Percentiles rank a stretch among this genome's conserved stretches.
Conservation (phyloP, 306 rosid genomes). For the Citrullus amarus region DNA sequence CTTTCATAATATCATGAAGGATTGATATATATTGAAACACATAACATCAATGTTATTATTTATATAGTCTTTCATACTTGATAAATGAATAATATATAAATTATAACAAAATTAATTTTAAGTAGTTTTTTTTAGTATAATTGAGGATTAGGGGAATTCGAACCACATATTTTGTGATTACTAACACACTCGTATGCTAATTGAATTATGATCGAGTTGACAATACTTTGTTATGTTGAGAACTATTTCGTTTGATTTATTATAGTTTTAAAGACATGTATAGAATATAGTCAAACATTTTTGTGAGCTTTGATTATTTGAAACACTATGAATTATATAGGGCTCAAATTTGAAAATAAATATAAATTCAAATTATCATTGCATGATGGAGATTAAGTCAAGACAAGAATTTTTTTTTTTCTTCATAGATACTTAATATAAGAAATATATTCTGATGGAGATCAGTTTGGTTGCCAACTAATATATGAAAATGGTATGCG, state of each 20-base stretch:
- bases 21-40: not conserved
- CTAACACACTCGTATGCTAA: too few species aligned
- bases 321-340: not conserved
- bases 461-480: slow-evolving; percentile 6
- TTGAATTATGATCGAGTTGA: too few species aligned
- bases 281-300: not conserved
- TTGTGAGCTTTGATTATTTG: not conserved
- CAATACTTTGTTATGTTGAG: not conserved
- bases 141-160: too few species aligned
- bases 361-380: not conserved
- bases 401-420: not conserved
- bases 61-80: too few species aligned
- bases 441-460: slow-evolving; percentile 7
- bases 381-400: slow-evolving; percentile 1
- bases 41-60: too few species aligned
- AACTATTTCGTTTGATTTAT: not conserved
- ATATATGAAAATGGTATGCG: slow-evolving; percentile 12
- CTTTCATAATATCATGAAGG: not conserved
- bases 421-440: not conserved
- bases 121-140: not conserved
- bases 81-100: not conserved
- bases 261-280: not conserved
- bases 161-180: too few species aligned
- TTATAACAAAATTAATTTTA: not conserved
- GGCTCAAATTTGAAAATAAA: not conserved